Evolutionary conservation across 495 filamentous ascomycete species (phyloP), one percentile per base, ranked within the genome.

Genomic region (Gamarada debralockiae): DNA sequence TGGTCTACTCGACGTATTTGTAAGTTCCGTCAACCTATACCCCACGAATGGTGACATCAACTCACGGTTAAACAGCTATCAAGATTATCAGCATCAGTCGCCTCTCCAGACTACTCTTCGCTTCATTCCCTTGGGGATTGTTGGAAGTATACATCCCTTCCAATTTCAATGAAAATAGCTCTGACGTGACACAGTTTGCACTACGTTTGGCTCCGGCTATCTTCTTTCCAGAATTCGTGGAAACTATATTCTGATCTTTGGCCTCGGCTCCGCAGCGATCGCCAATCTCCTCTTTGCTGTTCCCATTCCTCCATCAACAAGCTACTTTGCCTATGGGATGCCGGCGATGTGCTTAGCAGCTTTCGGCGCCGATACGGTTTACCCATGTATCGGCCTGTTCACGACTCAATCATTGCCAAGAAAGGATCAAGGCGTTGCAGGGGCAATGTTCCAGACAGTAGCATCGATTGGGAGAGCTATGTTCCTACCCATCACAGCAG

Each of bases 1-100:
- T 83, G 21, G 67, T 85, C 27, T 83, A 74, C 58, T 72, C 79
- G 6, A 85, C 82, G 8, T 84, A 80, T 58, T 81, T 80, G 50
- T 53, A 46, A 37, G 50, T 37, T n/a, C n/a, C n/a, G 6, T 34
- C 12, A 20, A 20, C 20, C 29, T 34, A 8, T 8, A 34, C 20
- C 34, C 12, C 5, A 15, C 33, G 21, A 15, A 8, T 17, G 5
- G 8, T 17, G n/a, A 7, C 18, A 4, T 13, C 14, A 33, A 36
- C n/a, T 22, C 3, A 39, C 5, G n/a, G 17, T 15, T 6, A 8
- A 13, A 10, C 20, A 53, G 50, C 62, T 84, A 74, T 59, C 82
- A 85, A 65, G 71, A 79, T 54, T 84, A 77, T 56, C 77, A 78
- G 56, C 76, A 70, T 0, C 71, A 78, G 7, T 65, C 62, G 1